Evolutionary conservation across 2,329 filamentous ascomycete genomes (phyloP).

Genomic region (Ascochyta clinopodiicola): DNA sequence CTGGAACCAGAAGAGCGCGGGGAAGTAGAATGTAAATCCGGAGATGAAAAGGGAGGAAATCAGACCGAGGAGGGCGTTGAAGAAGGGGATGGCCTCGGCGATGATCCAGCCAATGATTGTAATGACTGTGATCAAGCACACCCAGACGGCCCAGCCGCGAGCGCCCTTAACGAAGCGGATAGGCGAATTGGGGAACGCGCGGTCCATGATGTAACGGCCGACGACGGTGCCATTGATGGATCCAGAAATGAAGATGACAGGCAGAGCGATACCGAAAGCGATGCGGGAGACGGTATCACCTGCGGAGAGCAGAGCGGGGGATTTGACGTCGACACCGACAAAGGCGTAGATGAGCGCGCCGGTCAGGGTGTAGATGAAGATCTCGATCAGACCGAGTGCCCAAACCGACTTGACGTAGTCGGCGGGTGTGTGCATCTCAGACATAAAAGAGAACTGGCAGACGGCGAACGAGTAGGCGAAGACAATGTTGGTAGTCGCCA

Average conservation of each 20-base stretch:
- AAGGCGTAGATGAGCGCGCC: conserved; percentile 74
- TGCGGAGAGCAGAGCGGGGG: conserved; percentile 72
- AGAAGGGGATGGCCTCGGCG: conserved; percentile 73
- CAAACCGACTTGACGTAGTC: conserved; percentile 64
- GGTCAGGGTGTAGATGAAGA: conserved; percentile 69
- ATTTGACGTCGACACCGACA: conserved; percentile 65
- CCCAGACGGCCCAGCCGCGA: conserved; percentile 61
- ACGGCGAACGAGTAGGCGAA: conserved; percentile 61
- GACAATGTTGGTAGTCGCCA: conserved; percentile 43
- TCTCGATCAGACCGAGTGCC: conserved; percentile 66
- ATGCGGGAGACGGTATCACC: conserved; percentile 66
- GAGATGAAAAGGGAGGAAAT: conserved; percentile 68
- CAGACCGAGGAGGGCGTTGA: conserved; percentile 71
- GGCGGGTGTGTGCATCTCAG: conserved; percentile 68
- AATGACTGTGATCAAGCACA: conserved; percentile 60
- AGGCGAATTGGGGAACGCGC: conserved; percentile 64
- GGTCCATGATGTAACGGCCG: conserved; percentile 69
- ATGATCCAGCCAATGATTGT: conserved; percentile 73
- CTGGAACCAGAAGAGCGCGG: conserved; percentile 48
- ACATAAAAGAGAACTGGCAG: conserved; percentile 73
- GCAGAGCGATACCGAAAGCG: conserved; percentile 74
- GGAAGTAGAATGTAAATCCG: conserved; percentile 67
- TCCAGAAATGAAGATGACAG: conserved; percentile 75
- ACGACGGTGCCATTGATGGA: conserved; percentile 74
- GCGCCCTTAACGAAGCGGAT: conserved; percentile 49